These are phyloP conservation scores for Boletus tylopilopsis DNA, from an alignment of 768 basidiomycete genomes.

Conservation along the genomic window DNA sequence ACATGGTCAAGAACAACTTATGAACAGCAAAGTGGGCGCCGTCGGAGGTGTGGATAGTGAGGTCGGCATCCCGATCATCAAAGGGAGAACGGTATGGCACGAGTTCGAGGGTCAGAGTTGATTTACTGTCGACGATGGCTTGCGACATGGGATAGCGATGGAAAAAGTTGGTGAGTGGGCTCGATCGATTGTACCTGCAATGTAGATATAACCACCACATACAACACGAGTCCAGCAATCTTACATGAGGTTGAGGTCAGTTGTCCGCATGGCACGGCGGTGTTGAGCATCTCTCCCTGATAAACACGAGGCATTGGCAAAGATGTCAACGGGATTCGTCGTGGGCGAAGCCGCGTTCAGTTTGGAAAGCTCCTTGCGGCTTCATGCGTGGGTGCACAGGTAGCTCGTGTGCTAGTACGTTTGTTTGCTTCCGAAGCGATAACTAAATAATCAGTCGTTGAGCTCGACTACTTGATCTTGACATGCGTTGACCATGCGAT, in stretches of 20 bases:
- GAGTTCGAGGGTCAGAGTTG: constrained; percentile 29
- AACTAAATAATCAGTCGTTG: constrained; percentile 1
- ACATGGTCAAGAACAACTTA: constrained; percentile 38
- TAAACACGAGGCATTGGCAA: constrained; percentile 23
- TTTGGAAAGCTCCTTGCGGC: constrained; percentile 23
- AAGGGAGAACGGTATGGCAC: constrained; percentile 32
- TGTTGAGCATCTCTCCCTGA: constrained; percentile 16
- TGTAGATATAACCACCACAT: constrained; percentile 25
- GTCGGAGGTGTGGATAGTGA: constrained; percentile 41
- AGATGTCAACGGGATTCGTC: constrained; percentile 3
- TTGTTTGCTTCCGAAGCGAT: constrained; percentile 10
- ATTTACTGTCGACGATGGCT: constrained; percentile 17
- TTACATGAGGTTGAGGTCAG: constrained; percentile 30
- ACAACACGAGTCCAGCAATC: constrained; percentile 10
- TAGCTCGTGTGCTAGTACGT: constrained; percentile 14
- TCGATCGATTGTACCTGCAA: constrained; percentile 16
- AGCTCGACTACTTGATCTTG: constrained; percentile 5
- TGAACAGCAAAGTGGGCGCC: constrained; percentile 42
- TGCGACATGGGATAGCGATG: constrained; percentile 26
- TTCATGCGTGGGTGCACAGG: not conserved
- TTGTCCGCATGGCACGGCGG: constrained; percentile 24
- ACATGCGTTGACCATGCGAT: constrained; percentile 21
- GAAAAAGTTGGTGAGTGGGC: constrained; percentile 16
- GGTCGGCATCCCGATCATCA: constrained; percentile 38
- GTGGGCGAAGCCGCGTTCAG: not conserved